A percentile compares a stretch with the other conserved stretches of the same genome.
These are phyloP conservation scores for Chenopodium suecicum DNA, from an alignment of 148 eudicot species.

Conservation along the genomic window DNA sequence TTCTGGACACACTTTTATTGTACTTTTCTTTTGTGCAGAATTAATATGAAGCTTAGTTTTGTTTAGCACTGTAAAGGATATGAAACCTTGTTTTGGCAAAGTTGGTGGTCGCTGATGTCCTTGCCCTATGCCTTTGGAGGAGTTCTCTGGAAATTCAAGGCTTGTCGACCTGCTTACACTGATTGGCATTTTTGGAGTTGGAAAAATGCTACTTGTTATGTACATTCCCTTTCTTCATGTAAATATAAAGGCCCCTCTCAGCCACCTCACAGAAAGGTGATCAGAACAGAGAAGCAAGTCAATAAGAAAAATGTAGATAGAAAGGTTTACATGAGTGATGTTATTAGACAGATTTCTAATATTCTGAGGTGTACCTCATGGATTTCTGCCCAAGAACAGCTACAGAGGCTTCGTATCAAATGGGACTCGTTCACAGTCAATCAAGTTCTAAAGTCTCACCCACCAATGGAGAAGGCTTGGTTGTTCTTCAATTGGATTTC, in stretches of 20 bases:
- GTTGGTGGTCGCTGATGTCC: slow-evolving; percentile 37
- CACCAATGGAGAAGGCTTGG: slow-evolving; percentile 91
- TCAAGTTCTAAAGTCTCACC: slow-evolving; percentile 86
- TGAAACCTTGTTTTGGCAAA: slow-evolving; percentile 8
- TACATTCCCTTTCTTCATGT: slow-evolving; percentile 23
- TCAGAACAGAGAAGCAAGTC: slow-evolving; percentile 24
- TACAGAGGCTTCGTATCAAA: slow-evolving; percentile 41
- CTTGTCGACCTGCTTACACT: background rate
- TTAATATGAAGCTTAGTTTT: background rate
- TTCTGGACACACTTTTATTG: background rate
- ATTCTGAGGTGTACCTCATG: slow-evolving; percentile 61
- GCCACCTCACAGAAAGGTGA: slow-evolving; percentile 20
- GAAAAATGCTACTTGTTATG: slow-evolving; percentile 20
- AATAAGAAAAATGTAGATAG: slow-evolving; percentile 35
- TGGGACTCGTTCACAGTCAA: slow-evolving; percentile 87
- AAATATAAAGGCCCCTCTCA: slow-evolving; percentile 24
- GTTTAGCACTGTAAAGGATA: background rate
- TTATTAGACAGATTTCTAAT: slow-evolving; percentile 50
- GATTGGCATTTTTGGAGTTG: background rate
- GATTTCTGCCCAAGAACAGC: slow-evolving; percentile 64
- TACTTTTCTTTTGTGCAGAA: slow-evolving; percentile 17
- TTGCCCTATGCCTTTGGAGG: slow-evolving; percentile 20
- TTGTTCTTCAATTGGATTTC: slow-evolving; percentile 82
- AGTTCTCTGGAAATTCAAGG: slow-evolving; percentile 13
- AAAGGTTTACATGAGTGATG: slow-evolving; percentile 51